phyloP scores from a whole-genome alignment of 2,329 filamentous ascomycete species.

The Colletotrichum sp. region DNA sequence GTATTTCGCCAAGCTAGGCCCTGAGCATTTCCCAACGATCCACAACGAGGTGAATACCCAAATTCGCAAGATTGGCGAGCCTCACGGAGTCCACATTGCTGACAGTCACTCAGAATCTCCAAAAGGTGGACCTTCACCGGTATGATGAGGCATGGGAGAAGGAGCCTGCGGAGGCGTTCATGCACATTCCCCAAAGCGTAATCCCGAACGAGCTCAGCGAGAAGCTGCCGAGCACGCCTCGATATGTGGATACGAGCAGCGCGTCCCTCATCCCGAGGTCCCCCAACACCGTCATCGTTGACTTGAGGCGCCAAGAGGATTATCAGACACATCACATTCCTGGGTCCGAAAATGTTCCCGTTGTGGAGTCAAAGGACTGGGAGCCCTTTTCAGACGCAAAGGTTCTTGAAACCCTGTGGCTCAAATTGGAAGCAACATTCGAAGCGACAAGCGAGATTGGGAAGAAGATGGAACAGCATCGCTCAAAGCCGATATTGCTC shows the following conservation, averaged over 20 bases:
- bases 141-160: constrained; percentile 63
- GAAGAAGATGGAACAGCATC: constrained; percentile 24
- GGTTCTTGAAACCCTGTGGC: constrained; percentile 51
- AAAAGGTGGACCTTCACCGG: constrained; percentile 55
- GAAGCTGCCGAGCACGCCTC: neutral
- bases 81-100: constrained; percentile 13
- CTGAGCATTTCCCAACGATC: constrained; percentile 53
- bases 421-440: constrained; percentile 49
- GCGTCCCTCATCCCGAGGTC: neutral
- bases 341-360: constrained; percentile 48
- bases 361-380: constrained; percentile 36
- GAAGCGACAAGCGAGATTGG: neutral
- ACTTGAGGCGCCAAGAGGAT: constrained; percentile 47
- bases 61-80: neutral
- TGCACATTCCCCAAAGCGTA: neutral
- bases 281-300: constrained; percentile 42
- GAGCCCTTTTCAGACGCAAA: constrained; percentile 52
- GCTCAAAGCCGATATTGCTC: constrained; percentile 44
- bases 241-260: neutral
- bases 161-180: constrained; percentile 41
- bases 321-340: constrained; percentile 48
- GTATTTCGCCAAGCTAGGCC: constrained; percentile 62
- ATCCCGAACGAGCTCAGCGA: neutral
- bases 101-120: constrained; percentile 41
- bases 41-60: constrained; percentile 38